Evolutionary conservation across 2,329 filamentous ascomycete species (phyloP).

Genomic region (Fusarium torulosum): DNA sequence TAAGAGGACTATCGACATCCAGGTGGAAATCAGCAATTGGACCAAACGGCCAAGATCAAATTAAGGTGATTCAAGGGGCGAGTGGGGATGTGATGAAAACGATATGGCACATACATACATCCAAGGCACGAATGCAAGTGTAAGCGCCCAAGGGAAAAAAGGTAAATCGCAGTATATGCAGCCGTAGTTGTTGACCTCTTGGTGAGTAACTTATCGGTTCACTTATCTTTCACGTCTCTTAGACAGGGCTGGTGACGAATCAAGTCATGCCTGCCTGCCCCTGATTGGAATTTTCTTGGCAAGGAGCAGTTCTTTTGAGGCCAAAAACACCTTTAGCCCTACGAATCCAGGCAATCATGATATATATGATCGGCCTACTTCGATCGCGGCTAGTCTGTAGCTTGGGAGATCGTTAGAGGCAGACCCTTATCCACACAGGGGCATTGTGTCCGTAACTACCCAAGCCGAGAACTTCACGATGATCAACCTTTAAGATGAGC

Average conservation of each 20-base stretch:
- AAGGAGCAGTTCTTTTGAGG: background rate
- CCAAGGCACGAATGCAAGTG: constrained; percentile 4
- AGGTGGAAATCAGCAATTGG: constrained; percentile 7
- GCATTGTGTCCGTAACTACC: background rate
- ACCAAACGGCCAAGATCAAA: constrained; percentile 16
- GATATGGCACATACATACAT: constrained; percentile 21
- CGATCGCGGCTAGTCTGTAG: constrained; percentile 5
- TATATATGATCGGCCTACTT: constrained; percentile 19
- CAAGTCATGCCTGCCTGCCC: constrained; percentile 3
- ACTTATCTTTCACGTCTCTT: constrained; percentile 1
- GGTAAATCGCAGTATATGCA: background rate
- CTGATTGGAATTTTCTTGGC: background rate
- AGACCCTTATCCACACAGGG: background rate
- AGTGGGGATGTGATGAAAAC: constrained; percentile 33
- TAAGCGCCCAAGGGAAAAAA: constrained; percentile 19
- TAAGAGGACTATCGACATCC: background rate
- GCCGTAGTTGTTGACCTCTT: constrained; percentile 4
- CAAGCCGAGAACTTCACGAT: background rate
- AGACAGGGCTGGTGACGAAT: background rate
- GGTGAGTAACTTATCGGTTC: constrained; percentile 4
- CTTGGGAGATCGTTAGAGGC: background rate
- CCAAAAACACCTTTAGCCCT: constrained; percentile 8
- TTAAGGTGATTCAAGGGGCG: constrained; percentile 36
- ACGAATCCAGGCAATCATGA: background rate
- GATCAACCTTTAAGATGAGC: background rate